Percentiles rank a stretch among this genome's conserved stretches.
phyloP scores from a whole-genome alignment of 2,329 filamentous ascomycete genomes.

The Microcyclospora tardicrescens region DNA sequence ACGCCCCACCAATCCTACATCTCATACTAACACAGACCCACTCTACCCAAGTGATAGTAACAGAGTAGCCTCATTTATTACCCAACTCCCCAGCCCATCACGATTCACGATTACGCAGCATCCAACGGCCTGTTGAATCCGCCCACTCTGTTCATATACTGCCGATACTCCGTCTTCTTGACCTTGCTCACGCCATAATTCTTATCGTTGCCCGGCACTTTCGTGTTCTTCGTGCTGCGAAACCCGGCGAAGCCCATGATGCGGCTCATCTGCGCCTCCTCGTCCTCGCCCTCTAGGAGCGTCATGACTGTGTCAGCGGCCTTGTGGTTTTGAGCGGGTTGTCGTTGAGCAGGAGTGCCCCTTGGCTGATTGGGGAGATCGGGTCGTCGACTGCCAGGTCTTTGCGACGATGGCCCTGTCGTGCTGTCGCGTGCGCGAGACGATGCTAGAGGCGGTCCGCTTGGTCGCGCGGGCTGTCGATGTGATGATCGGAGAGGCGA shows the following conservation, averaged over 20 bases:
- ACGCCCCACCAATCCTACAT: no score
- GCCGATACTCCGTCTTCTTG: constrained; percentile 87
- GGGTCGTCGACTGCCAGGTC: constrained; percentile 1
- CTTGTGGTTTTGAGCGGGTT: constrained; percentile 4
- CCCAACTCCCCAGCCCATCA: no score
- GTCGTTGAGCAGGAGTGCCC: background rate
- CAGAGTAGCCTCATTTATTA: no score
- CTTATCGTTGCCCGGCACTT: constrained; percentile 71
- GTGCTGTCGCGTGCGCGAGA: constrained; percentile 10
- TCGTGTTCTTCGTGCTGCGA: constrained; percentile 74
- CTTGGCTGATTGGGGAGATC: background rate
- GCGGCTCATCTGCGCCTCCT: constrained; percentile 60
- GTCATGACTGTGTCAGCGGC: constrained; percentile 8
- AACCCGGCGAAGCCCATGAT: constrained; percentile 89
- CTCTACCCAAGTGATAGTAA: no score
- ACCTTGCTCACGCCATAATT: constrained; percentile 73
- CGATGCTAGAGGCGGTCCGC: constrained; percentile 8
- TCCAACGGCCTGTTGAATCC: constrained; percentile 65
- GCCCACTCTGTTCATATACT: constrained; percentile 86
- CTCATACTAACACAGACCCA: no score
- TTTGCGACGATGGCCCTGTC: constrained; percentile 4
- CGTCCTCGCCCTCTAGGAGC: constrained; percentile 38
- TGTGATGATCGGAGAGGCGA: constrained; percentile 11
- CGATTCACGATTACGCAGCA: background rate
- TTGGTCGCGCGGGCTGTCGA: constrained; percentile 1